phyloP scores from a whole-genome alignment of 108 stramenopile species.

The Skeletonema marinoi region DNA sequence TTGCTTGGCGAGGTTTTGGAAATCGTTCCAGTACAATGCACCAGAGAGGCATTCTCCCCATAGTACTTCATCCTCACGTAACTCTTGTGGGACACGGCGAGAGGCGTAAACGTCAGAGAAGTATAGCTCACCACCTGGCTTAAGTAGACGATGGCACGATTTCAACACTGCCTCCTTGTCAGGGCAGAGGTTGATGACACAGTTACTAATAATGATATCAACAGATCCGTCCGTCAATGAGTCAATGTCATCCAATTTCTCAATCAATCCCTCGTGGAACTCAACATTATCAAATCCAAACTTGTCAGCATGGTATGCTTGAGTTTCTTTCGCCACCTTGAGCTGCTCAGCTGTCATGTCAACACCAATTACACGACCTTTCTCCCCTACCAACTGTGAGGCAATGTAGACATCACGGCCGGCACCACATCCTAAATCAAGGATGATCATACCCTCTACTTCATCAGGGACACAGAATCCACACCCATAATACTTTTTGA shows the following conservation, averaged over 20 bases:
- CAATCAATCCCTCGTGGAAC: constrained; percentile 92
- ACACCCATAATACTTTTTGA: constrained; percentile 95
- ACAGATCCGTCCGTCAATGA: constrained; percentile 74
- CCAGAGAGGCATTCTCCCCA: constrained; percentile 97
- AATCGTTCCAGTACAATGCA: constrained; percentile 98
- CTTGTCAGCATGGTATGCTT: constrained; percentile 83
- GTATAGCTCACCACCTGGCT: constrained; percentile 95
- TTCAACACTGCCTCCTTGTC: constrained; percentile 95
- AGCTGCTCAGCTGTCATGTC: constrained; percentile 98
- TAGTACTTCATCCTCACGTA: constrained; percentile 79
- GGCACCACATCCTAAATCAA: constrained; percentile 95
- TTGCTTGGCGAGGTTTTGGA: constrained; percentile 80
- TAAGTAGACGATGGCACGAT: constrained; percentile 81
- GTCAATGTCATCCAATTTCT: constrained; percentile 76
- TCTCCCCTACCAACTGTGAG: constrained; percentile 87
- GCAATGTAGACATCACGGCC: constrained; percentile 96
- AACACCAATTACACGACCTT: constrained; percentile 93
- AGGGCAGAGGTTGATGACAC: constrained; percentile 96
- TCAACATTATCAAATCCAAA: constrained; percentile 91
- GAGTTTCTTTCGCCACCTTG: constrained; percentile 79
- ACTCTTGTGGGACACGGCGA: constrained; percentile 83
- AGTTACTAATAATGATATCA: constrained; percentile 97
- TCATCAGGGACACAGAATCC: constrained; percentile 92
- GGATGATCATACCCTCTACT: constrained; percentile 79
- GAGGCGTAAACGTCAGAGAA: constrained; percentile 96